These are phyloP conservation scores for Breynia disticha DNA, from an alignment of 441 rosid genomes.

Conservation along the genomic window DNA sequence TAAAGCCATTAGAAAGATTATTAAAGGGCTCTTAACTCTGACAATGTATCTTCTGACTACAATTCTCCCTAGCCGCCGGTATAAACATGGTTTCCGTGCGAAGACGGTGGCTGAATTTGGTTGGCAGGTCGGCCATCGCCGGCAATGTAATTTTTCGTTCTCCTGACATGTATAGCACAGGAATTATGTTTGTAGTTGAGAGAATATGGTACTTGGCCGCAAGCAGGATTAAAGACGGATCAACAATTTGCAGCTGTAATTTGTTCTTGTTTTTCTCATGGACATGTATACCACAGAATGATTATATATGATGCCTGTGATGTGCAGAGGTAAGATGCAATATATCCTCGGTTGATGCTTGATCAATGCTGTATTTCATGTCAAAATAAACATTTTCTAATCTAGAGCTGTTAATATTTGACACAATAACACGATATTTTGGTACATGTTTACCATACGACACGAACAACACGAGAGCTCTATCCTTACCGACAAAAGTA, in stretches of 20 bases:
- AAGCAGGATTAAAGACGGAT: constrained; percentile 6
- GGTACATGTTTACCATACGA: no score
- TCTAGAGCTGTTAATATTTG: no score
- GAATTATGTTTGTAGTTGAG: constrained; percentile 20
- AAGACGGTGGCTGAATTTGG: constrained; percentile 8
- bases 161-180: constrained; percentile 17
- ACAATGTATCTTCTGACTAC: not conserved
- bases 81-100: not conserved
- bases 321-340: not conserved
- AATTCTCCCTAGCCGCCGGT: no score
- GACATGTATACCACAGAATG: constrained; percentile 18
- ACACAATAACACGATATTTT: no score
- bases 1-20: not conserved
- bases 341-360: no score
- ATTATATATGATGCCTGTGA: constrained; percentile 15
- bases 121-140: constrained; percentile 8
- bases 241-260: constrained; percentile 16
- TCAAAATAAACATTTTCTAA: not conserved
- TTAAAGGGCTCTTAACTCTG: not conserved
- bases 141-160: constrained; percentile 15
- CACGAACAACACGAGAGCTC: no score
- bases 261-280: not conserved
- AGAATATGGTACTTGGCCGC: constrained; percentile 9
- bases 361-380: not conserved
- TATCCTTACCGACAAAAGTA: no score